Percentiles rank a stretch among this genome's conserved stretches.
phyloP scores from a whole-genome alignment of 768 basidiomycete genomes.

The Suillus subaureus region DNA sequence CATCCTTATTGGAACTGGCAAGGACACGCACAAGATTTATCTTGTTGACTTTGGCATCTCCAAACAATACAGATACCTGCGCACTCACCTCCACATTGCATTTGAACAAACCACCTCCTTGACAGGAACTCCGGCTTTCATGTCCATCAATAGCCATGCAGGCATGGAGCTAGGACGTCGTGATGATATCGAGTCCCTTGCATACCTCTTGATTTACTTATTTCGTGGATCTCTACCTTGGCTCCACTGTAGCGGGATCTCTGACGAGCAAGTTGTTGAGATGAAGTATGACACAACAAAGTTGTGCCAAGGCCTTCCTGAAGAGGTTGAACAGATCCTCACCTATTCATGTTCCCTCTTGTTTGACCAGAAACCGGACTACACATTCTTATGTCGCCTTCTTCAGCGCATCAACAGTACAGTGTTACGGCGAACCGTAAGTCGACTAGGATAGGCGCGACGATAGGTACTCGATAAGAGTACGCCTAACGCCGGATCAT shows the following conservation, averaged over 20 bases:
- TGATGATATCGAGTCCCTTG: neutral
- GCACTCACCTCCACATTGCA: too few relatives aligned
- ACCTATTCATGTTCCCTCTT: neutral
- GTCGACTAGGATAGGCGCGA: too few relatives aligned
- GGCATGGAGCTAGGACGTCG: neutral
- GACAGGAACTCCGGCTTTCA: too few relatives aligned
- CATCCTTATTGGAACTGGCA: slow-evolving; percentile 51
- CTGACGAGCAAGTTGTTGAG: neutral
- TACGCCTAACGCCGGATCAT: too few relatives aligned
- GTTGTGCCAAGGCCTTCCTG: neutral
- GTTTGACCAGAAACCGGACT: slow-evolving; percentile 5
- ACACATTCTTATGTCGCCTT: neutral
- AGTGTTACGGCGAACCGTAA: too few relatives aligned
- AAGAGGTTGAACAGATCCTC: neutral
- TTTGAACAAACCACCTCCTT: too few relatives aligned
- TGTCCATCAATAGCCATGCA: neutral
- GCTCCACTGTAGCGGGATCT: neutral
- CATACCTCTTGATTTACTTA: neutral
- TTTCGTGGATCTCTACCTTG: neutral
- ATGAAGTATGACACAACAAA: neutral
- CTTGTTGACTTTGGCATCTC: slow-evolving; percentile 69
- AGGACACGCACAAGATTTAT: slow-evolving; percentile 38
- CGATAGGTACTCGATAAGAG: too few relatives aligned
- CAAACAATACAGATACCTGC: neutral
- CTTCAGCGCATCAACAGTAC: neutral